phyloP scores from a whole-genome alignment of 2,329 filamentous ascomycete genomes.

The Fusarium sp. region DNA sequence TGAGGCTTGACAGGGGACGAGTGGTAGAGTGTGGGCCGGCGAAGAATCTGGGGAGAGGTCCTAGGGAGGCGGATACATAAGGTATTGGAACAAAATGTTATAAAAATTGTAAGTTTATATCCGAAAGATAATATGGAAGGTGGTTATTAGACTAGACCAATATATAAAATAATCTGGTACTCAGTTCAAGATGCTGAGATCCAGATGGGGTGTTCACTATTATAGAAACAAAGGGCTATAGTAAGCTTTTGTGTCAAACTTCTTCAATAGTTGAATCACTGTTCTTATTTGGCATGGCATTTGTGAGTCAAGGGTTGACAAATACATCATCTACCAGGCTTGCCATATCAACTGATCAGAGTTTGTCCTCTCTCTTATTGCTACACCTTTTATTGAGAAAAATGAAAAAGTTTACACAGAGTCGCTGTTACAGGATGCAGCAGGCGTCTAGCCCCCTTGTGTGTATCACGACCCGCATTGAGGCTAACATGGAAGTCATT shows the following conservation, averaged over 20 bases:
- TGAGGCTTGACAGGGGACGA: conserved; percentile 65
- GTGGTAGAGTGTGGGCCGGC: conserved; percentile 64
- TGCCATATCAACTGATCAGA: too few species aligned
- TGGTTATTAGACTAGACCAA: background rate
- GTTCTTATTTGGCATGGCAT: too few species aligned
- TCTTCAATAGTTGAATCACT: background rate
- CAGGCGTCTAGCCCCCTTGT: too few species aligned
- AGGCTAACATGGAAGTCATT: too few species aligned
- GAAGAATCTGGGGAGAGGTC: conserved; percentile 22
- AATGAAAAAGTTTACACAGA: too few species aligned
- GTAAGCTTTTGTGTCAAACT: background rate
- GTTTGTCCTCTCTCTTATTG: too few species aligned
- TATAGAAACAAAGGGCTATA: background rate
- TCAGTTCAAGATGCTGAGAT: background rate
- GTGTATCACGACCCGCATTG: too few species aligned
- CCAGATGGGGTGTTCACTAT: background rate
- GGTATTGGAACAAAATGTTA: background rate
- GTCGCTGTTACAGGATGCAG: too few species aligned
- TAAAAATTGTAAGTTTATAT: background rate
- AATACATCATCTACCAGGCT: too few species aligned
- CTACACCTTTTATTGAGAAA: too few species aligned
- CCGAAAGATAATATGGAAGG: background rate
- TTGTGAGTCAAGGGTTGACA: too few species aligned
- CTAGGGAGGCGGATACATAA: conserved; percentile 1
- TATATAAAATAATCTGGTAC: background rate